Percentiles rank a stretch among this genome's conserved stretches.
Conservation (phyloP, 768 basidiomycete genomes). For the Rhodosporidiobolus sp. region DNA sequence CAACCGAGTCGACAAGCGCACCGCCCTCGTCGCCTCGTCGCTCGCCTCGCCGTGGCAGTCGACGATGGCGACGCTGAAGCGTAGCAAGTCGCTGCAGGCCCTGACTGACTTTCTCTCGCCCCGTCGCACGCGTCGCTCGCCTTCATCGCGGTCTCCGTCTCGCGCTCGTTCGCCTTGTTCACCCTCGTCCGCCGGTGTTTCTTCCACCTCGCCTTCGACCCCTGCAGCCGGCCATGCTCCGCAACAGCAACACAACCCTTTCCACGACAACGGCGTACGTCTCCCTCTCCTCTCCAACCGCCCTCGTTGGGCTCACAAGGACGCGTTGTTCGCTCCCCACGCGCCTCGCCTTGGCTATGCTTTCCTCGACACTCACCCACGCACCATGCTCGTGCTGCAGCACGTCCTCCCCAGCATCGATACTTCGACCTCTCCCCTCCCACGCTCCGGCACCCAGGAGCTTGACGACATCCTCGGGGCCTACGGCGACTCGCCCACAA, state of each 20-base stretch:
- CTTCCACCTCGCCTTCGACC: too few relatives aligned
- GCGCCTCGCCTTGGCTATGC: not conserved
- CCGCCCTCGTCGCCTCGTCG: not conserved
- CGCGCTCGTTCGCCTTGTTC: not conserved
- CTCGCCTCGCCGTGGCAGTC: not conserved
- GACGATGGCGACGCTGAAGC: not conserved
- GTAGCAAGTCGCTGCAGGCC: not conserved
- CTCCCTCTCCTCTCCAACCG: not conserved
- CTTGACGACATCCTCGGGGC: slow-evolving; percentile 29
- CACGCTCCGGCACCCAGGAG: not conserved
- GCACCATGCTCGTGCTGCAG: not conserved
- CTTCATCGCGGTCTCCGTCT: not conserved
- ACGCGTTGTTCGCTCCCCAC: not conserved
- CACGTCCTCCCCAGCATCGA: not conserved
- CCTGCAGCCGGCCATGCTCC: not conserved
- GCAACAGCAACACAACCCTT: not conserved
- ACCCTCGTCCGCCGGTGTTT: not conserved
- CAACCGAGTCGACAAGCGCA: too few relatives aligned
- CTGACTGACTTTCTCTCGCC: slow-evolving; percentile 17
- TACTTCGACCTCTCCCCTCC: not conserved
- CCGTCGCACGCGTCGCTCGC: not conserved
- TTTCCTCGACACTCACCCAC: not conserved
- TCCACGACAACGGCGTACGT: not conserved
- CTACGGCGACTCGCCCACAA: slow-evolving; percentile 33
- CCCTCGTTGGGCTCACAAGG: too few relatives aligned